Evolutionary conservation across 495 filamentous ascomycete genomes (phyloP), one percentile per base, ranked within the genome.

Genomic region (Penicillium lividum): DNA sequence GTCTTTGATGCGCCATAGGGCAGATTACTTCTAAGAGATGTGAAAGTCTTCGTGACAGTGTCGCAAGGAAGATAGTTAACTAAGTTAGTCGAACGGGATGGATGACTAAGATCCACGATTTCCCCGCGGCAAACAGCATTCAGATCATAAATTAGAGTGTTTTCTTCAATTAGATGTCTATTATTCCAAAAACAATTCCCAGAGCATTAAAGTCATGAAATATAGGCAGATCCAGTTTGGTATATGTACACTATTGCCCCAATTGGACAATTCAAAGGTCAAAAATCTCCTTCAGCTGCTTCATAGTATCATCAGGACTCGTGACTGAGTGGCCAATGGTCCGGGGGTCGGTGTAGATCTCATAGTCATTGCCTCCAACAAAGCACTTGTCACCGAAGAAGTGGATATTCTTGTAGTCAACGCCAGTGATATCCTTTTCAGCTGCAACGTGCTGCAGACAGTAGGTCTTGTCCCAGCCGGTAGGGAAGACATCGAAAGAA

Each of bases 381-480:
- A 80, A 83, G 28, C 89, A 89, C 84, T 98, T 98, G 78, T 98
- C 94, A 46, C 94, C 94, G 70, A 98, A 98, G 84, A 98, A 98
- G 80, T 98, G 94, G 66, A 98, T 88, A 27, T 85, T 92, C 54
- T 82, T 89, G 75, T 92, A 98, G 8, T 87, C 73, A 56, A 91
- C 75, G 40, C 90, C 91, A 57, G 80, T 83, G 58, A 92, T 79
- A 63, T 85, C 78, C 67, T 88, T 89, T 71, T 98, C 94, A 53
- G 84, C 82, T 75, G 90, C 89, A 31, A 98, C 70, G 72, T 97
- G 92, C 65, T 84, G 81, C 62, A 98, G 78, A 74, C 93, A 97
- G 80, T 93, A 98, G n/a, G 89, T 95, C 83, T 98, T 98, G 76
- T 98, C 93, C 94, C 94, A 98, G 63, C 94, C 94, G 2, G 77